Conservation (phyloP, 306 rosid genomes). For the Acacia confusa region DNA sequence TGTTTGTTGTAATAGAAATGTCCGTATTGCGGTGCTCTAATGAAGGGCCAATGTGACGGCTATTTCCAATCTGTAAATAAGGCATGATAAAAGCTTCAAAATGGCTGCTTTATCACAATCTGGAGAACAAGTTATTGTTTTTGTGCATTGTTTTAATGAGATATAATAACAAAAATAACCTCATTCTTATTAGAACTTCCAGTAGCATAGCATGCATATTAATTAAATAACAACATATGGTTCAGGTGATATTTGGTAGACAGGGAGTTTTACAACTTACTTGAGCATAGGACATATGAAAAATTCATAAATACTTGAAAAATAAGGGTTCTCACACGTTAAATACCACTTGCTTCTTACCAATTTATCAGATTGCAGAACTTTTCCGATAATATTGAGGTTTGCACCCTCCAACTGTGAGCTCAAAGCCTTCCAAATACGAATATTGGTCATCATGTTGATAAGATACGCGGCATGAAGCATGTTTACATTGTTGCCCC, state of each 20-base stretch:
- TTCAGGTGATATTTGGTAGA: background rate
- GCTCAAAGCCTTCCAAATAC: constrained; percentile 26
- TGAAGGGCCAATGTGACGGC: constrained; percentile 22
- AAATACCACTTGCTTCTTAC: constrained; percentile 33
- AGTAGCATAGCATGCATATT: background rate
- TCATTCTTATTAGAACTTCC: background rate
- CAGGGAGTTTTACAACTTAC: background rate
- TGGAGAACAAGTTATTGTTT: background rate
- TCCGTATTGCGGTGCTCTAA: background rate
- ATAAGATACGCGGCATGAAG: background rate
- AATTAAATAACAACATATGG: background rate
- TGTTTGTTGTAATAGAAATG: background rate
- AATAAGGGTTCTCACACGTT: too few relatives aligned
- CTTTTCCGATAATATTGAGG: constrained; percentile 29
- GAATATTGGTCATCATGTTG: constrained; percentile 20
- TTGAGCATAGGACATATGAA: background rate
- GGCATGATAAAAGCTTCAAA: background rate
- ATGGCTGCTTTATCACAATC: background rate
- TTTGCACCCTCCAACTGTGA: background rate
- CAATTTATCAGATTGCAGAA: constrained; percentile 34
- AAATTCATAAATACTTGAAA: background rate
- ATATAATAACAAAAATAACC: background rate
- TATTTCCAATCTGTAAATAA: constrained; percentile 41
- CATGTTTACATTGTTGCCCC: background rate
- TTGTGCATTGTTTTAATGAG: background rate